Evolutionary conservation across 768 basidiomycete genomes (phyloP).

Genomic region (Suillus occidentalis): DNA sequence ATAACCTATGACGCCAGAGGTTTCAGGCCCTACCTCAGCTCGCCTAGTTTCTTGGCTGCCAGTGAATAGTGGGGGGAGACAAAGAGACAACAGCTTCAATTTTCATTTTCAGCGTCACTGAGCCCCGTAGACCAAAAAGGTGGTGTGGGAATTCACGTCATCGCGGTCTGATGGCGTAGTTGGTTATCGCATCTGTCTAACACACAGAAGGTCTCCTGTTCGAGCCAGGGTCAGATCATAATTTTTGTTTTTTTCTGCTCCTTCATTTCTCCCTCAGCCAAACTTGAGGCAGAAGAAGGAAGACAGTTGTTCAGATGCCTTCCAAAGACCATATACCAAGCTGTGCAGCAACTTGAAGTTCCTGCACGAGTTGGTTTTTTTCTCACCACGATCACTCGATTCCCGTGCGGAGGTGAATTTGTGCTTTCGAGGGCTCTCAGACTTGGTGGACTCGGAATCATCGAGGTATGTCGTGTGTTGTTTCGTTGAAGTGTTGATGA

Average conservation of each 20-base stretch:
- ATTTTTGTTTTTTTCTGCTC: not conserved
- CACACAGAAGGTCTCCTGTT: slow-evolving; percentile 48
- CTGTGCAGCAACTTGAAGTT: slow-evolving; percentile 27
- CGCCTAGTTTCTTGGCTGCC: too few species aligned
- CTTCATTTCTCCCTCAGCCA: too few species aligned
- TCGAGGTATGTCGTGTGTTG: not conserved
- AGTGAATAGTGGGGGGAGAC: too few species aligned
- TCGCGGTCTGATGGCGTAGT: slow-evolving; percentile 20
- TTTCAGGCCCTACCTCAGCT: too few species aligned
- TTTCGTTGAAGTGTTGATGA: not conserved
- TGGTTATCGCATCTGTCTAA: slow-evolving; percentile 84
- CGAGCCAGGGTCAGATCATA: slow-evolving; percentile 3
- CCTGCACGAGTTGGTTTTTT: slow-evolving; percentile 31
- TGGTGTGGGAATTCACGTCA: slow-evolving; percentile 5
- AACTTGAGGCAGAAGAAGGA: not conserved
- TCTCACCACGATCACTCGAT: slow-evolving; percentile 36
- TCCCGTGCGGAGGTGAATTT: slow-evolving; percentile 48
- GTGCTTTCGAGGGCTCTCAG: slow-evolving; percentile 40
- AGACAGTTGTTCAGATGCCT: slow-evolving; percentile 4
- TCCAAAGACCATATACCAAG: not conserved
- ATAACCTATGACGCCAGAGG: too few species aligned
- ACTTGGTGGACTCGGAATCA: not conserved
- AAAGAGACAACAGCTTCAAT: too few species aligned
- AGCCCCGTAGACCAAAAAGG: not conserved
- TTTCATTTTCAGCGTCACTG: too few species aligned